Conservation (phyloP, 768 basidiomycete genomes). For the Calocera cornea region DNA sequence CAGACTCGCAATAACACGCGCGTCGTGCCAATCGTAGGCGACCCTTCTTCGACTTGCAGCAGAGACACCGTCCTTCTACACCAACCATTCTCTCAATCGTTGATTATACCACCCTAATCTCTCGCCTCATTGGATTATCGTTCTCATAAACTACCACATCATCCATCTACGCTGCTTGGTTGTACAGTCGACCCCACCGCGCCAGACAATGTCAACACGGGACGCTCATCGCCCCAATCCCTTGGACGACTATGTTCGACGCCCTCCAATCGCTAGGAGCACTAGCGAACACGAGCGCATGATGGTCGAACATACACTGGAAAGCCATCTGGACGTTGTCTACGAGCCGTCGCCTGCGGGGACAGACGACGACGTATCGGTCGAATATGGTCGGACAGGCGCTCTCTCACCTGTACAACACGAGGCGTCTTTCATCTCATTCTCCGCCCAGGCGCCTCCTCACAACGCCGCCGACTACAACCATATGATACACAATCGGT, state of each 20-base stretch:
- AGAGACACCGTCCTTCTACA: background rate
- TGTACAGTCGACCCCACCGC: background rate
- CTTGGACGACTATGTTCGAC: background rate
- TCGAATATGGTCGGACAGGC: background rate
- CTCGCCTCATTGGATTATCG: background rate
- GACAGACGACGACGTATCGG: background rate
- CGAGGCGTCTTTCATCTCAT: background rate
- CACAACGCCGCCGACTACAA: background rate
- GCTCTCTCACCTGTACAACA: background rate
- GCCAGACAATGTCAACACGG: background rate
- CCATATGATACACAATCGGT: background rate
- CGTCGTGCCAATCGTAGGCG: background rate
- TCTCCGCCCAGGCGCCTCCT: background rate
- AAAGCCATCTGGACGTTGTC: background rate
- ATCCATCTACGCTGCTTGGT: background rate
- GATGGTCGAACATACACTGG: background rate
- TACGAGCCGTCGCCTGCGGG: background rate
- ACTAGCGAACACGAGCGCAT: background rate
- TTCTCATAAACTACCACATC: background rate
- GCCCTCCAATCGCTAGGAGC: background rate
- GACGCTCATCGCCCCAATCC: background rate
- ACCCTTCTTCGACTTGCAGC: background rate
- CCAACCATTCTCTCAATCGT: background rate
- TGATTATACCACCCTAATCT: background rate
- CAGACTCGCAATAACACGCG: background rate